phyloP scores from a whole-genome alignment of 2,329 filamentous ascomycete genomes.

The Aspergillus vadensis region DNA sequence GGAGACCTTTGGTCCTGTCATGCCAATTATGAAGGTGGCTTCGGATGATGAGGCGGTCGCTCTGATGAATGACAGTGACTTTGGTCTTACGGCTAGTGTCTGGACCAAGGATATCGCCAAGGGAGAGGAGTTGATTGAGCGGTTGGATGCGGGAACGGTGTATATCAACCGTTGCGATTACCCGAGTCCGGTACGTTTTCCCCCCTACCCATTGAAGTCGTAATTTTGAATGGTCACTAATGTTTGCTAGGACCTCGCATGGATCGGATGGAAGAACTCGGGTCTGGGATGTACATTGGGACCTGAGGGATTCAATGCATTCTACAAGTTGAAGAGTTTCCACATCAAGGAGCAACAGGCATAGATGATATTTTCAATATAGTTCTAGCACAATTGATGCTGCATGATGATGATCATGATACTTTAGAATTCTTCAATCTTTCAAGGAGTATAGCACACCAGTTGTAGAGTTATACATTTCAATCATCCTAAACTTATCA shows the following conservation, averaged over 20 bases:
- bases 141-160: slow-evolving; percentile 85
- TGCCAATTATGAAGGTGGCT: slow-evolving; percentile 82
- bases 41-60: slow-evolving; percentile 75
- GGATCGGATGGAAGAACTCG: slow-evolving; percentile 94
- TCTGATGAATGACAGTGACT: slow-evolving; percentile 90
- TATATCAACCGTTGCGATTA: slow-evolving; percentile 93
- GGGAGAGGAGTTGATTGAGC: slow-evolving; percentile 72
- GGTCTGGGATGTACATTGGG: slow-evolving; percentile 85
- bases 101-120: slow-evolving; percentile 83
- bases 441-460: no score
- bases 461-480: no score
- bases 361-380: not conserved
- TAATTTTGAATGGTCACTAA: not conserved
- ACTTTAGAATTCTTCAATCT: no score
- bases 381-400: not conserved
- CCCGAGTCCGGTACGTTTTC: slow-evolving; percentile 73
- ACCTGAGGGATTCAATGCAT: slow-evolving; percentile 85
- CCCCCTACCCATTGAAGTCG: not conserved
- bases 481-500: no score
- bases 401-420: no score
- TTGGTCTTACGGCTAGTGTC: slow-evolving; percentile 86
- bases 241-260: slow-evolving; percentile 70
- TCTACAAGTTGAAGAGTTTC: slow-evolving; percentile 91
- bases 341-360: slow-evolving; percentile 61
- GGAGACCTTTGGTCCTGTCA: slow-evolving; percentile 90